phyloP scores from a whole-genome alignment of 768 basidiomycete species.

The Mycena floridula region DNA sequence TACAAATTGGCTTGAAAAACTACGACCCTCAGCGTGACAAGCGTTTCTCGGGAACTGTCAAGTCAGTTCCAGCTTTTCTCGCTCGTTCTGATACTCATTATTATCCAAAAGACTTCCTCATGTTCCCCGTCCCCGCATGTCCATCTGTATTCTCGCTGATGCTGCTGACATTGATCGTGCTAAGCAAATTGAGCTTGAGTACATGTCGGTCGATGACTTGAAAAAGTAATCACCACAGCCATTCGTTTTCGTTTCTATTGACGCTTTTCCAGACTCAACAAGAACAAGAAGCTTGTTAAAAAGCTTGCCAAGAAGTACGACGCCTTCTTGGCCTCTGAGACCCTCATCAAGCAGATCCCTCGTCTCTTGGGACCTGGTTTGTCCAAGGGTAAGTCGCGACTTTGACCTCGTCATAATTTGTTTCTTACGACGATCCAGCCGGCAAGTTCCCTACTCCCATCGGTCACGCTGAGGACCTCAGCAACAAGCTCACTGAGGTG shows the following conservation, averaged over 20 bases:
- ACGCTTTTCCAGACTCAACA: slow-evolving; percentile 69
- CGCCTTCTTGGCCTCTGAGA: slow-evolving; percentile 95
- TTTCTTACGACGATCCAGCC: slow-evolving; percentile 37
- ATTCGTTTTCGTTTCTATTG: neutral
- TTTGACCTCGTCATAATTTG: neutral
- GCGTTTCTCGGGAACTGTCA: slow-evolving; percentile 99
- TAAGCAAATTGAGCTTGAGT: slow-evolving; percentile 95
- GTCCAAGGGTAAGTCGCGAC: slow-evolving; percentile 77
- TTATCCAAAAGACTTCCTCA: slow-evolving; percentile 68
- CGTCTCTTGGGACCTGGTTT: slow-evolving; percentile 99
- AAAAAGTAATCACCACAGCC: slow-evolving; percentile 70
- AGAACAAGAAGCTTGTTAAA: slow-evolving; percentile 99
- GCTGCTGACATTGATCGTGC: slow-evolving; percentile 98
- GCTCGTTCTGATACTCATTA: slow-evolving; percentile 6
- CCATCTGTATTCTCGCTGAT: slow-evolving; percentile 98
- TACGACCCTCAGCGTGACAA: slow-evolving; percentile 99
- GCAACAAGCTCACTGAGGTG: slow-evolving; percentile 89
- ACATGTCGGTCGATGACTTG: slow-evolving; percentile 99
- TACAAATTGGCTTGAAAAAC: slow-evolving; percentile 97
- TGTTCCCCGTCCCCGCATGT: slow-evolving; percentile 98
- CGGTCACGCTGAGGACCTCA: slow-evolving; percentile 85
- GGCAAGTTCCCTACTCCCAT: slow-evolving; percentile 99
- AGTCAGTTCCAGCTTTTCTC: slow-evolving; percentile 41
- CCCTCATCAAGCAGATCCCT: slow-evolving; percentile 99
- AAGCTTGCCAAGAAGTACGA: slow-evolving; percentile 99